These are phyloP conservation scores for Gelatoporia subvermispora DNA, from an alignment of 768 basidiomycete genomes.

Conservation along the genomic window DNA sequence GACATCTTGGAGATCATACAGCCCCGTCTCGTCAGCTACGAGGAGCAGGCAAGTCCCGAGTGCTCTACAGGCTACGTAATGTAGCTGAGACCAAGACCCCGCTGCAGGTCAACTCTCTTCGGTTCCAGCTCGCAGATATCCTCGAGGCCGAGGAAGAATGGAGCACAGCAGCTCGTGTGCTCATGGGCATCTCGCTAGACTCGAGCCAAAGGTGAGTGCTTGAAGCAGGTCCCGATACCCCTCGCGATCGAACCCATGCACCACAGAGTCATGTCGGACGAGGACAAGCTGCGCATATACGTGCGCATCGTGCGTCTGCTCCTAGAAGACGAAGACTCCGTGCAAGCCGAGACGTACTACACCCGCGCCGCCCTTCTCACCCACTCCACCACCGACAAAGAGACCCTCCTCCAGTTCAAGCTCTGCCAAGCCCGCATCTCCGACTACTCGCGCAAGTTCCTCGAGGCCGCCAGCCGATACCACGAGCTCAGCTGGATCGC, in stretches of 20 bases:
- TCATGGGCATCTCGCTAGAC: slow-evolving; percentile 91
- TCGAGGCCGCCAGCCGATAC: slow-evolving; percentile 91
- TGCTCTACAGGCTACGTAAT: slow-evolving; percentile 1
- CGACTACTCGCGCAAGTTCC: slow-evolving; percentile 87
- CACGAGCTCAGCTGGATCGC: slow-evolving; percentile 91
- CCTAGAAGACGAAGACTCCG: slow-evolving; percentile 93
- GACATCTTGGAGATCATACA: slow-evolving; percentile 68
- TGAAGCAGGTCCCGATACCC: not conserved
- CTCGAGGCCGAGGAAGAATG: slow-evolving; percentile 90
- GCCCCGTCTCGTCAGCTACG: slow-evolving; percentile 83
- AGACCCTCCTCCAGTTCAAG: slow-evolving; percentile 80
- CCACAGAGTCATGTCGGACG: slow-evolving; percentile 39
- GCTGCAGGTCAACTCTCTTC: slow-evolving; percentile 69
- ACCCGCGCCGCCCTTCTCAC: slow-evolving; percentile 91
- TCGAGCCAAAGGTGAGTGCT: slow-evolving; percentile 70
- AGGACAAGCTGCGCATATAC: slow-evolving; percentile 85
- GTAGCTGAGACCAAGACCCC: not conserved
- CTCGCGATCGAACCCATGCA: too few relatives aligned
- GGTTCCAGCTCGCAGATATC: slow-evolving; percentile 88
- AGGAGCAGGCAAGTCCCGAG: slow-evolving; percentile 74
- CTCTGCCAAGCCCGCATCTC: slow-evolving; percentile 92
- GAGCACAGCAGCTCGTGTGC: slow-evolving; percentile 85
- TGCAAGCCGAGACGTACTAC: slow-evolving; percentile 97
- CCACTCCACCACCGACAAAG: slow-evolving; percentile 73
- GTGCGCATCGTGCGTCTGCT: slow-evolving; percentile 92